Conservation (phyloP, 169 alveolate species). For the Plasmodium gaboni region DNA sequence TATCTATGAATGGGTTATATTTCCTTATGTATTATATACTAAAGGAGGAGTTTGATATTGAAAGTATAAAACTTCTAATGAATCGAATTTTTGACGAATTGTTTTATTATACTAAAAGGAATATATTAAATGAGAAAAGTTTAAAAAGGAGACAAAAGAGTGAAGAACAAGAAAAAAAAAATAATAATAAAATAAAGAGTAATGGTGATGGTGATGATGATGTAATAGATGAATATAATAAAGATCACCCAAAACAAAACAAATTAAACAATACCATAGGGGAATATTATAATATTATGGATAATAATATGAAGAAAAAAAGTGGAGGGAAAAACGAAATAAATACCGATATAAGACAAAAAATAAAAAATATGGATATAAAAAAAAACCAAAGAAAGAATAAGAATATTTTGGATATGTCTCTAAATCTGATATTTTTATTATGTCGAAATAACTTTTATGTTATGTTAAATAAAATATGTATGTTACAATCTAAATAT, state of each 20-base stretch:
- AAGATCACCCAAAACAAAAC: background rate
- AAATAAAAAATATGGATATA: too few relatives aligned
- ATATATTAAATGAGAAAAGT: slow-evolving; percentile 20
- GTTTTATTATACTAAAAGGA: slow-evolving; percentile 46
- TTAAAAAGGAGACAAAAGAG: background rate
- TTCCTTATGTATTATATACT: slow-evolving; percentile 38
- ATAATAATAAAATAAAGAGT: background rate
- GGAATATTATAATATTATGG: slow-evolving; percentile 9
- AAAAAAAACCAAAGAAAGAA: slow-evolving; percentile 8
- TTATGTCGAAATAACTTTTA: slow-evolving; percentile 42
- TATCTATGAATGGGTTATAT: slow-evolving; percentile 46
- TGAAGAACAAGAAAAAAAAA: background rate
- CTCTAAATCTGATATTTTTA: slow-evolving; percentile 36
- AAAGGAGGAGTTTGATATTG: slow-evolving; percentile 11
- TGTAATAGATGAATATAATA: background rate
- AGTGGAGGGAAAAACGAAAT: background rate
- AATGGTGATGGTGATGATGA: background rate
- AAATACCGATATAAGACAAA: too few relatives aligned
- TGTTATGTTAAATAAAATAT: slow-evolving; percentile 38
- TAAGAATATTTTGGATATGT: slow-evolving; percentile 37
- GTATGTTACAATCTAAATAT: slow-evolving; percentile 57
- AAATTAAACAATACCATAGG: slow-evolving; percentile 24
- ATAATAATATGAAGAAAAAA: background rate
- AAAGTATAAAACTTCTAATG: slow-evolving; percentile 24
- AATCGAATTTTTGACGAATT: slow-evolving; percentile 54